Conservation (phyloP, 106 monocot genomes). For the Dendrobium officinale region DNA sequence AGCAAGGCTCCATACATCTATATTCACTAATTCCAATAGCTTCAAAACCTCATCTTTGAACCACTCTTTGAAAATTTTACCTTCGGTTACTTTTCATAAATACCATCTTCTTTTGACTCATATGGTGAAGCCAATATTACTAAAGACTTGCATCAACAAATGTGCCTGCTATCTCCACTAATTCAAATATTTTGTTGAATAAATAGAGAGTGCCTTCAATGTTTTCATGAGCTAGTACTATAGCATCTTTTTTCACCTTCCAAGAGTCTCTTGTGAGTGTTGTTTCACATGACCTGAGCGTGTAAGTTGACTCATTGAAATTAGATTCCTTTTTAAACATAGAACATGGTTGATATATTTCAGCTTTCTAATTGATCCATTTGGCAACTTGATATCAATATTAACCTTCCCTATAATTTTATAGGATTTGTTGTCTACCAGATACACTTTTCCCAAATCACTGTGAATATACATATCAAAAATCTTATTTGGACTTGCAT, state of each 20-base stretch:
- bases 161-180: neutral
- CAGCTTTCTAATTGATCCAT: neutral
- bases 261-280: neutral
- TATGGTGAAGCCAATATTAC: neutral
- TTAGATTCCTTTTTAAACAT: neutral
- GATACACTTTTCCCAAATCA: neutral
- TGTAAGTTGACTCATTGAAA: neutral
- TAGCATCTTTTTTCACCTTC: neutral
- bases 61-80: neutral
- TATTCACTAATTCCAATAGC: neutral
- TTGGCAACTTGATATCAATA: neutral
- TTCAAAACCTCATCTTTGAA: neutral
- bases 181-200: neutral
- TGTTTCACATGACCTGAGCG: neutral
- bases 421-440: neutral
- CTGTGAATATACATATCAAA: neutral
- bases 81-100: neutral
- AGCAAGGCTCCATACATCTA: neutral
- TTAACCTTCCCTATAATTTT: neutral
- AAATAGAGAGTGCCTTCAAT: neutral
- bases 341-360: neutral
- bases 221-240: neutral
- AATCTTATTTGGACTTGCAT: neutral
- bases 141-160: neutral
- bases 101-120: slow-evolving; percentile 1